These are phyloP conservation scores for Elaeis oleifera DNA, from an alignment of 202 grass and related monocot species.

Conservation along the genomic window DNA sequence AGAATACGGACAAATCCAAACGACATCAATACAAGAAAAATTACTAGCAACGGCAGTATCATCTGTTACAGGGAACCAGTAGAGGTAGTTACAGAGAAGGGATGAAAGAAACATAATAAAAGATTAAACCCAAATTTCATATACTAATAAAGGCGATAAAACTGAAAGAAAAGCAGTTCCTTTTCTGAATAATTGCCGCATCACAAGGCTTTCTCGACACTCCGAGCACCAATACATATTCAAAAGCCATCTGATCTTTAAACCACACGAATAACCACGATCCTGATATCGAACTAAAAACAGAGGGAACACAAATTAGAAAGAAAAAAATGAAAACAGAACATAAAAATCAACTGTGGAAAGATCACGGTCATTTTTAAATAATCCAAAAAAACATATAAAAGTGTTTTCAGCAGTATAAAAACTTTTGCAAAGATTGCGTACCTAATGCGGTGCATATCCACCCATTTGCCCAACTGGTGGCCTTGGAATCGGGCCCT, in stretches of 20 bases:
- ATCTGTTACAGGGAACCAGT: slow-evolving; percentile 36
- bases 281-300: slow-evolving; percentile 75
- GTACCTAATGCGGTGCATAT: slow-evolving; percentile 72
- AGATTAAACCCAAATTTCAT: slow-evolving; percentile 28
- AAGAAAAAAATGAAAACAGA: slow-evolving; percentile 33
- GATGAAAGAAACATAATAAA: slow-evolving; percentile 23
- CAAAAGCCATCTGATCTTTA: slow-evolving; percentile 82
- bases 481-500: slow-evolving; percentile 50
- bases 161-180: slow-evolving; percentile 43
- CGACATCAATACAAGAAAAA: slow-evolving; percentile 17
- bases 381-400: slow-evolving; percentile 7
- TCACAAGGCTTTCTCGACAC: slow-evolving; percentile 63
- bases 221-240: slow-evolving; percentile 62
- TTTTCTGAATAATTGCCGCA: slow-evolving; percentile 47
- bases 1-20: slow-evolving; percentile 4
- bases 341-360: slow-evolving; percentile 18
- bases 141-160: slow-evolving; percentile 43
- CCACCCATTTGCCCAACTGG: slow-evolving; percentile 57
- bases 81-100: slow-evolving; percentile 22
- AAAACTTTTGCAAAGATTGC: slow-evolving; percentile 23
- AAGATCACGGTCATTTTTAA: slow-evolving; percentile 3
- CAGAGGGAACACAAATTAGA: slow-evolving; percentile 46
- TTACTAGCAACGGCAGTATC: slow-evolving; percentile 28
- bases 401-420: not conserved
- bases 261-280: slow-evolving; percentile 82